These are phyloP conservation scores for Escallonia rubra DNA, from an alignment of 129 eudicot genomes.

Conservation along the genomic window DNA sequence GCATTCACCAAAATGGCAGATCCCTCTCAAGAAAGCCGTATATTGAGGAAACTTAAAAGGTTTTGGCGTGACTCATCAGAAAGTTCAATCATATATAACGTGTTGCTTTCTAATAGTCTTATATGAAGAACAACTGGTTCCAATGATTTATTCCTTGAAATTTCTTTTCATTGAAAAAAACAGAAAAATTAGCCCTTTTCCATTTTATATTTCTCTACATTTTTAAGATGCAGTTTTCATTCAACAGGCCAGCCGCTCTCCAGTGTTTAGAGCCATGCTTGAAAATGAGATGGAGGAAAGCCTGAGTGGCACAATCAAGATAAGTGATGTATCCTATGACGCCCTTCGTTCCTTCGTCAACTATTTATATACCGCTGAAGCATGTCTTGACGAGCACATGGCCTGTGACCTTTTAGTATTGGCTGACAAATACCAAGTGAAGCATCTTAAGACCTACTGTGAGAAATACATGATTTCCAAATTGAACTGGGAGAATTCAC, in stretches of 20 bases:
- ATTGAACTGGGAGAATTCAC: conserved; percentile 77
- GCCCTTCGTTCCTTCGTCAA: conserved; percentile 75
- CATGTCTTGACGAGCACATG: conserved; percentile 76
- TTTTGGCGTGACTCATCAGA: no score
- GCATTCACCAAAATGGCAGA: no score
- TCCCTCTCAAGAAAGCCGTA: no score
- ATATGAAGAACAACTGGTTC: no score
- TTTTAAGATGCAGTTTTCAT: neutral
- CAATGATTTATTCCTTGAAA: no score
- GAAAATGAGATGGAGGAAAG: conserved; percentile 96
- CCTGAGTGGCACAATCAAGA: conserved; percentile 85
- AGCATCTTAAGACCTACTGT: conserved; percentile 77
- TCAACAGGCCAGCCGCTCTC: conserved; percentile 83
- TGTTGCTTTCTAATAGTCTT: no score
- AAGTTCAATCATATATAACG: no score
- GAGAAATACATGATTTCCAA: conserved; percentile 82
- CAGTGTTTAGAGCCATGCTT: conserved; percentile 94
- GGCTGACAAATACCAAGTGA: conserved; percentile 90
- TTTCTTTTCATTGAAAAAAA: no score
- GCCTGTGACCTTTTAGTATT: conserved; percentile 77
- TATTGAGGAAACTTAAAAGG: no score
- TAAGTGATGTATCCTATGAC: conserved; percentile 79
- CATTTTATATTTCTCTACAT: no score
- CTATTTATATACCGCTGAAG: conserved; percentile 89
- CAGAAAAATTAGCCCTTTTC: no score